Conservation (phyloP, 1,284 basidiomycete species). For the Athelia sp. region DNA sequence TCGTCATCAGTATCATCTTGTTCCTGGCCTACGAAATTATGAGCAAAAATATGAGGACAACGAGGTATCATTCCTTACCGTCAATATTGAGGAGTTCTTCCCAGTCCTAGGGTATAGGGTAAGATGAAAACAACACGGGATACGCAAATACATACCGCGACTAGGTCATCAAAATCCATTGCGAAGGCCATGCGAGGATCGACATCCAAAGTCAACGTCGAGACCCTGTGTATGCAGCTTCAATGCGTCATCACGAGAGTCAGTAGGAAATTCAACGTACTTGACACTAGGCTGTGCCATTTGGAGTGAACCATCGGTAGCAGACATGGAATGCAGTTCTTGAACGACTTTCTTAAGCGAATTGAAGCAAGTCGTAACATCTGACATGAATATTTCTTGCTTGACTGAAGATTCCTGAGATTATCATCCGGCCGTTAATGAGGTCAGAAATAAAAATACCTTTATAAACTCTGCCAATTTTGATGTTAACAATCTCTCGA, state of each 20-base stretch:
- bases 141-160: slow-evolving; percentile 43
- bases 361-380: slow-evolving; percentile 71
- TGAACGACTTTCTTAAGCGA: slow-evolving; percentile 71
- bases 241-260: neutral
- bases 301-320: slow-evolving; percentile 47
- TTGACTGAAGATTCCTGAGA: slow-evolving; percentile 72
- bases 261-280: slow-evolving; percentile 29
- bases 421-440: slow-evolving; percentile 1
- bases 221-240: slow-evolving; percentile 35
- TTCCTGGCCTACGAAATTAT: slow-evolving; percentile 11
- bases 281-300: slow-evolving; percentile 63
- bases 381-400: slow-evolving; percentile 75
- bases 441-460: slow-evolving; percentile 32
- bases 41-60: neutral
- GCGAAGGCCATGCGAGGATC: slow-evolving; percentile 49
- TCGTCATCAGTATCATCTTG: slow-evolving; percentile 36
- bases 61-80: slow-evolving; percentile 11
- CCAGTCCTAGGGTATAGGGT: slow-evolving; percentile 47
- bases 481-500: neutral
- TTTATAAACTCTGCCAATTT: slow-evolving; percentile 59
- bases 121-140: too few relatives aligned
- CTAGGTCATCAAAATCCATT: slow-evolving; percentile 63
- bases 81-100: slow-evolving; percentile 50
- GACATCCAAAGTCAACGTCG: slow-evolving; percentile 51
- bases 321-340: slow-evolving; percentile 45